phyloP scores from a whole-genome alignment of 768 basidiomycete genomes.

The Lepiota subincarnata region DNA sequence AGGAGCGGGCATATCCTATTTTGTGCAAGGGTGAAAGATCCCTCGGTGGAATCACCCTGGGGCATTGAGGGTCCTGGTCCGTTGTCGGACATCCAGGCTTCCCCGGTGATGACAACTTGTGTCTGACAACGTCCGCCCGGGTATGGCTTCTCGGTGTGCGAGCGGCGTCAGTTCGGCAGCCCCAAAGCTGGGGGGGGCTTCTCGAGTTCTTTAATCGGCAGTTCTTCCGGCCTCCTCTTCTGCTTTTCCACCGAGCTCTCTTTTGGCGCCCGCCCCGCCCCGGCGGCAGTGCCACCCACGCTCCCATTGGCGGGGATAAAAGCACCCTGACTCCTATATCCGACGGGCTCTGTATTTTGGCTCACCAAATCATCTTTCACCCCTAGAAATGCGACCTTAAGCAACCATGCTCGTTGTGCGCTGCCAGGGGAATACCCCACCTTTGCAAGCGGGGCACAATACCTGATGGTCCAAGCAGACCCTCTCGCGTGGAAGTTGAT shows the following conservation, averaged over 20 bases:
- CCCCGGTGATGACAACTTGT: no score
- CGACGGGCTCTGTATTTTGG: conserved; percentile 4
- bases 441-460: conserved; percentile 44
- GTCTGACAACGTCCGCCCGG: no score
- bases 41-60: conserved; percentile 2
- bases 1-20: not conserved
- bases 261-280: no score
- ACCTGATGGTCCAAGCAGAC: conserved; percentile 32
- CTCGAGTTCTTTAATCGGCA: no score
- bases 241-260: no score
- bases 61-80: conserved; percentile 7
- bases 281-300: no score
- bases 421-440: conserved; percentile 36
- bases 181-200: no score
- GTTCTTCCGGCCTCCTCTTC: no score
- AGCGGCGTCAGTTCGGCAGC: no score
- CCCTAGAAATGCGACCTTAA: conserved; percentile 48
- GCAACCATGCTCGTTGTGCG: conserved; percentile 38
- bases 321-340: not conserved
- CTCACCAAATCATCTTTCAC: not conserved
- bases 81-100: conserved; percentile 3
- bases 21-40: not conserved
- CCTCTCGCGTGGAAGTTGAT: not conserved
- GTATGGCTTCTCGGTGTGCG: no score
- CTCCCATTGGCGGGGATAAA: no score